Evolutionary conservation across 2,329 filamentous ascomycete genomes (phyloP).

Genomic region (Eurotiales sp.): DNA sequence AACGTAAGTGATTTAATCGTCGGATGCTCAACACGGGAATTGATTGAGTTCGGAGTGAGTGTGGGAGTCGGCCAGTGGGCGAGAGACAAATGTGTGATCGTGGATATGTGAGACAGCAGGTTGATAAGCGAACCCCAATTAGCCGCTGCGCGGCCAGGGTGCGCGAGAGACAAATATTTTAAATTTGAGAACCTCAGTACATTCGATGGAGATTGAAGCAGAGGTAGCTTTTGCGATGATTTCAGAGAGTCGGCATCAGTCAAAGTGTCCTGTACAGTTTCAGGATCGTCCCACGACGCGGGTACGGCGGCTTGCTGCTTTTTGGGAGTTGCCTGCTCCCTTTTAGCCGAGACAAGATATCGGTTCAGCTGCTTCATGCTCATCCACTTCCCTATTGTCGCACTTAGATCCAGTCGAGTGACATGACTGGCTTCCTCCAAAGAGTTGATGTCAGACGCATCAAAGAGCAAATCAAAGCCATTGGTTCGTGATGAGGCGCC

Average conservation of each 20-base stretch:
- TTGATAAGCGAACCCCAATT: constrained; percentile 55
- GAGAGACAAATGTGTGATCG: constrained; percentile 59
- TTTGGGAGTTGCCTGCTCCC: constrained; percentile 1
- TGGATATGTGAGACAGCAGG: constrained; percentile 51
- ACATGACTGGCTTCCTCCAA: constrained; percentile 39
- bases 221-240: background rate
- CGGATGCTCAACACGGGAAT: constrained; percentile 36
- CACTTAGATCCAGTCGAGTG: constrained; percentile 51
- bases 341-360: constrained; percentile 35
- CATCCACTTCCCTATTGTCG: constrained; percentile 47
- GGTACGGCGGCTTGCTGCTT: constrained; percentile 23
- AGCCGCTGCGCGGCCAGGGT: constrained; percentile 40
- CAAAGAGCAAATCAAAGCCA: constrained; percentile 51
- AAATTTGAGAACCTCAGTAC: constrained; percentile 49
- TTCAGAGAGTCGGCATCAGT: constrained; percentile 12
- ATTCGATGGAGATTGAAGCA: constrained; percentile 23
- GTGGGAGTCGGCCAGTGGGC: constrained; percentile 60
- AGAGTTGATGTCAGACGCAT: constrained; percentile 25
- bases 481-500: constrained; percentile 37
- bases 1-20: constrained; percentile 24
- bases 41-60: constrained; percentile 48
- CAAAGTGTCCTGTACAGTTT: no score
- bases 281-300: constrained; percentile 40
- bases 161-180: constrained; percentile 56
- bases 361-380: constrained; percentile 46